These are phyloP conservation scores for Ustilago curta DNA, from an alignment of 1,284 basidiomycete genomes.

Conservation along the genomic window DNA sequence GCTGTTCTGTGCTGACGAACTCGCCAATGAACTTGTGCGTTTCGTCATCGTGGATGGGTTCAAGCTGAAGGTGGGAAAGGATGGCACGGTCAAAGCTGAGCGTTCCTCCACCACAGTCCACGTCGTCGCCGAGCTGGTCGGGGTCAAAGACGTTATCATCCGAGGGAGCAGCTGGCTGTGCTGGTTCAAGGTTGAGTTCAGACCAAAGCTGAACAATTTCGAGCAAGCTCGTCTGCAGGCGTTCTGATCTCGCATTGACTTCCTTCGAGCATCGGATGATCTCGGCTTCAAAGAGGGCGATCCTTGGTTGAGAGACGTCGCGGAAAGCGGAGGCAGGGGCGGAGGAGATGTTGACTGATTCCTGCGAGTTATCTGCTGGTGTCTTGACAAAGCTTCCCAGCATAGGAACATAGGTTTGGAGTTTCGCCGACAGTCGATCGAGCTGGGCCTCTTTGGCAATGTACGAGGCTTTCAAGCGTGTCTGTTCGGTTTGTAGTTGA, in stretches of 20 bases:
- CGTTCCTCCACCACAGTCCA: conserved; percentile 39
- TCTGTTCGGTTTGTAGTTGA: conserved; percentile 35
- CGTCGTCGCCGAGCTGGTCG: conserved; percentile 14
- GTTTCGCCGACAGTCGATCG: conserved; percentile 34
- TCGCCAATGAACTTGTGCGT: conserved; percentile 50
- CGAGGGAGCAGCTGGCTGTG: conserved; percentile 24
- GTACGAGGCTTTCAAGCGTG: conserved; percentile 40
- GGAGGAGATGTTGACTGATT: not conserved
- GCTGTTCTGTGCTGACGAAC: conserved; percentile 48
- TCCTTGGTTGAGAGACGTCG: conserved; percentile 46
- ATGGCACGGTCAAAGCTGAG: conserved; percentile 53
- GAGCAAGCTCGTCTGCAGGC: conserved; percentile 51
- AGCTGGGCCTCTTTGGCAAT: conserved; percentile 38
- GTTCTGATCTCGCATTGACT: conserved; percentile 48
- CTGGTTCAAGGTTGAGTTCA: conserved; percentile 57
- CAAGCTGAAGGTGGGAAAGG: conserved; percentile 56
- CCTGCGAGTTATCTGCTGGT: conserved; percentile 20
- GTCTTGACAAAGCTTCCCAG: conserved; percentile 48
- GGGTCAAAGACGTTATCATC: conserved; percentile 47
- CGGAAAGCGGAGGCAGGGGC: conserved; percentile 13
- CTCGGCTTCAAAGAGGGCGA: conserved; percentile 50
- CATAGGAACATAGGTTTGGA: conserved; percentile 46
- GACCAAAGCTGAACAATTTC: conserved; percentile 65
- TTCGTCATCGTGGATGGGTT: conserved; percentile 44
- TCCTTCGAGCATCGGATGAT: conserved; percentile 57